A percentile compares a stretch with the other conserved stretches of the same genome.
Conservation (phyloP, 2,329 filamentous ascomycete genomes). For the Alternaria triticimaculans region DNA sequence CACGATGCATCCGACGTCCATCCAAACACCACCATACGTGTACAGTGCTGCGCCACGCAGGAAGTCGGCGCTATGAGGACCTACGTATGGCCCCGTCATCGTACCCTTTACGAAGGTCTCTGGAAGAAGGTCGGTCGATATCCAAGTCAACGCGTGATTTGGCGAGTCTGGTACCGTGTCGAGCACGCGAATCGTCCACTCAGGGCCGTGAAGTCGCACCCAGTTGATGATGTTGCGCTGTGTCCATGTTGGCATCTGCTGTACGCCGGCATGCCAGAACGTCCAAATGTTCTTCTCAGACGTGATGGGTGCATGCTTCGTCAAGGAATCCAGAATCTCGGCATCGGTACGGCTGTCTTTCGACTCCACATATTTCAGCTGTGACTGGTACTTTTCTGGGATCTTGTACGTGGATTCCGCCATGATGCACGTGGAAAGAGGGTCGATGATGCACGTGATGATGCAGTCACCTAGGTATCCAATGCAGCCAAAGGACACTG, state of each 20-base stretch:
- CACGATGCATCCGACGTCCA: slow-evolving; percentile 53
- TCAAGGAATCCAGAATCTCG: slow-evolving; percentile 28
- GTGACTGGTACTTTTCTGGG: slow-evolving; percentile 21
- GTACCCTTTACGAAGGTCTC: slow-evolving; percentile 52
- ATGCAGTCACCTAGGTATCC: too few species aligned
- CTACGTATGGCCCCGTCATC: slow-evolving; percentile 55
- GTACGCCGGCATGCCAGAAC: slow-evolving; percentile 50
- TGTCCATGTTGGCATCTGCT: slow-evolving; percentile 49
- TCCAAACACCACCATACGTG: slow-evolving; percentile 50
- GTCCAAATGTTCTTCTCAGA: slow-evolving; percentile 53
- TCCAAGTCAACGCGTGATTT: slow-evolving; percentile 50
- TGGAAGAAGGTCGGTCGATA: slow-evolving; percentile 42
- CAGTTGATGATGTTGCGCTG: slow-evolving; percentile 52
- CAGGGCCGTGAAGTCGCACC: slow-evolving; percentile 49
- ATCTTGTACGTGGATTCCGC: slow-evolving; percentile 4
- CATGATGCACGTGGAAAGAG: slow-evolving; percentile 1
- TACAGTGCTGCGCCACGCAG: slow-evolving; percentile 54
- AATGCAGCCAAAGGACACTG: too few species aligned
- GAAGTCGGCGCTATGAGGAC: slow-evolving; percentile 57
- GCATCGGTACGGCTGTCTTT: slow-evolving; percentile 26
- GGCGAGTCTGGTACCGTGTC: slow-evolving; percentile 48
- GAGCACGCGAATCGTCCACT: slow-evolving; percentile 53
- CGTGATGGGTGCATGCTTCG: slow-evolving; percentile 32
- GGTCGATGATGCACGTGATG: not conserved
- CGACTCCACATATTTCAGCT: slow-evolving; percentile 19